These are phyloP conservation scores for Bonia amplexicaulis DNA, from an alignment of 176 grass and related monocot genomes.

Conservation along the genomic window DNA sequence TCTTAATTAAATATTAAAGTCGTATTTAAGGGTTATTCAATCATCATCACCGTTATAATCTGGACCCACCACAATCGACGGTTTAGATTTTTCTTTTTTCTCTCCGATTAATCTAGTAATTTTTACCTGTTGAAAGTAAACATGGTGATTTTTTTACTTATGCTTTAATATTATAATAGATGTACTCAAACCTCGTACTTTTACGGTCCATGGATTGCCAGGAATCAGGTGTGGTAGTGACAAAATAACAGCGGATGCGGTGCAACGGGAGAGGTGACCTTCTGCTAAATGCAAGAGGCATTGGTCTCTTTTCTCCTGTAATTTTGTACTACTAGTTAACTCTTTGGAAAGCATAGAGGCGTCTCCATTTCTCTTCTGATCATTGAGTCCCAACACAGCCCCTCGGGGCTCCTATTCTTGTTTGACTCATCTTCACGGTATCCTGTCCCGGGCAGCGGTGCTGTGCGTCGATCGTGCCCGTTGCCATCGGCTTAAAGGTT, in stretches of 20 bases:
- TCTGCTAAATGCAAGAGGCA: slow-evolving; percentile 4
- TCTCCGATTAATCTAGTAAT: too few relatives aligned
- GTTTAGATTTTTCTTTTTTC: too few relatives aligned
- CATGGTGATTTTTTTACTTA: too few relatives aligned
- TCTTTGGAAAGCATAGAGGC: slow-evolving; percentile 19
- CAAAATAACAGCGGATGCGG: not conserved
- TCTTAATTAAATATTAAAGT: too few relatives aligned
- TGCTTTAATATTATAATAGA: too few relatives aligned
- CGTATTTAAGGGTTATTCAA: too few relatives aligned
- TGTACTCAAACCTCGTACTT: not conserved
- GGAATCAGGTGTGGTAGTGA: not conserved
- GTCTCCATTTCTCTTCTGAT: slow-evolving; percentile 47
- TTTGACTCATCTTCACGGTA: slow-evolving; percentile 49
- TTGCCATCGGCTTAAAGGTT: slow-evolving; percentile 38
- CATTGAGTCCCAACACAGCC: slow-evolving; percentile 35
- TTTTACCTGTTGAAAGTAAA: too few relatives aligned
- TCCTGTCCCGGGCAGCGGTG: slow-evolving; percentile 25
- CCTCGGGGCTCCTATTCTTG: slow-evolving; percentile 52
- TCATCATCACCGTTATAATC: too few relatives aligned
- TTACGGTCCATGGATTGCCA: not conserved
- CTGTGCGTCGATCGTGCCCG: slow-evolving; percentile 9
- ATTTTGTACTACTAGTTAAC: not conserved
- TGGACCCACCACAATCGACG: too few relatives aligned
- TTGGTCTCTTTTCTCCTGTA: not conserved
- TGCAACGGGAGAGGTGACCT: not conserved